phyloP scores from a whole-genome alignment of 352 stramenopile genomes.

The Phytophthora pisi region DNA sequence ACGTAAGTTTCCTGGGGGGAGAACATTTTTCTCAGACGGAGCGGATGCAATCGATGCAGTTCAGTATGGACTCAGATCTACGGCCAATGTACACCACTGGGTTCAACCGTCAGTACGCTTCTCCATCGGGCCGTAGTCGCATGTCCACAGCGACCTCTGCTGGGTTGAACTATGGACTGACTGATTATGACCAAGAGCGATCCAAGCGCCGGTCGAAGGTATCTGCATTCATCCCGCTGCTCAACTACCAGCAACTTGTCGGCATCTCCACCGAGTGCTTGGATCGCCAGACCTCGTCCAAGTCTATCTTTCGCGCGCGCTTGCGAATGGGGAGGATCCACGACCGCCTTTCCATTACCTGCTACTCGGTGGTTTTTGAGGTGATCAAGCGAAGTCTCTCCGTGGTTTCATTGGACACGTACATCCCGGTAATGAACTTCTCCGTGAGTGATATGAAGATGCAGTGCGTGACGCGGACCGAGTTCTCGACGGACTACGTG shows the following conservation, averaged over 20 bases:
- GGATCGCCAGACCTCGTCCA: conserved; percentile 47
- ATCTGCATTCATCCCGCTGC: conserved; percentile 56
- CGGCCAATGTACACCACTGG: conserved; percentile 70
- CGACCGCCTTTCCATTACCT: conserved; percentile 69
- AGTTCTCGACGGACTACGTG: conserved; percentile 68
- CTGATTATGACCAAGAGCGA: conserved; percentile 41
- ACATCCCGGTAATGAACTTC: conserved; percentile 91
- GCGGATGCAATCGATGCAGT: conserved; percentile 68
- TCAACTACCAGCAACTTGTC: conserved; percentile 82
- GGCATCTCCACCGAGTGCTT: conserved; percentile 50
- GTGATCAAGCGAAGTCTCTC: conserved; percentile 91
- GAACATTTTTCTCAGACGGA: conserved; percentile 52
- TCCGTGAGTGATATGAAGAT: conserved; percentile 86
- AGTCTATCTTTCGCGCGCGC: conserved; percentile 65
- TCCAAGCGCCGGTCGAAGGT: conserved; percentile 48
- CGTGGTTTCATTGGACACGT: conserved; percentile 87
- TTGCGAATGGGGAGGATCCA: conserved; percentile 77
- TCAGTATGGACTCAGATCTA: conserved; percentile 57
- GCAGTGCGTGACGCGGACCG: conserved; percentile 67
- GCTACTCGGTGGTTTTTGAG: conserved; percentile 86
- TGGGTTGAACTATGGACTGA: conserved; percentile 38
- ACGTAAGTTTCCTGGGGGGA: conserved; percentile 36
- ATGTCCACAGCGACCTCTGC: conserved; percentile 77
- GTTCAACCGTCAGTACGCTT: conserved; percentile 57
- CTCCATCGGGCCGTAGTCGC: conserved; percentile 65